Evolutionary conservation across 257 asterid genomes (phyloP).

Genomic region (Primulina huaijiensis): DNA sequence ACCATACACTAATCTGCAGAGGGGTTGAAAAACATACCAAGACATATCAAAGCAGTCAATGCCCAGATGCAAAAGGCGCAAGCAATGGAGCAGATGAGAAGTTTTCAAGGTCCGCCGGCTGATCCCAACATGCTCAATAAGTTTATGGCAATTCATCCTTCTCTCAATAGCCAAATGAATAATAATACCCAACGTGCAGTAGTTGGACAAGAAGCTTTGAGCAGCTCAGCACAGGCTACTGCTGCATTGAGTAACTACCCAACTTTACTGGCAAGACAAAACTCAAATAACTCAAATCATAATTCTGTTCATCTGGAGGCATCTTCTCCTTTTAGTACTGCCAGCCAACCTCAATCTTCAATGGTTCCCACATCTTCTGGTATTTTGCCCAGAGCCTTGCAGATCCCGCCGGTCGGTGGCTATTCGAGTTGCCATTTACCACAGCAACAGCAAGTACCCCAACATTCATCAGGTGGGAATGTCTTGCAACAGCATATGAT

Average conservation of each 20-base stretch:
- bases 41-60: slow-evolving; percentile 46
- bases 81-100: slow-evolving; percentile 59
- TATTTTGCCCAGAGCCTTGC: slow-evolving; percentile 37
- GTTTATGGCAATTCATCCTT: slow-evolving; percentile 62
- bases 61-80: slow-evolving; percentile 36
- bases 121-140: slow-evolving; percentile 38
- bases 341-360: slow-evolving; percentile 41
- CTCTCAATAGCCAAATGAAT: slow-evolving; percentile 41
- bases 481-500: slow-evolving; percentile 63
- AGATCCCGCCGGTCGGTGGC: slow-evolving; percentile 36
- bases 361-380: slow-evolving; percentile 43
- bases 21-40: slow-evolving; percentile 72
- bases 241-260: slow-evolving; percentile 67
- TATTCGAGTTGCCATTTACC: slow-evolving; percentile 37
- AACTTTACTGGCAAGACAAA: slow-evolving; percentile 66
- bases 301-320: slow-evolving; percentile 48
- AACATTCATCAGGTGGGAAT: not conserved
- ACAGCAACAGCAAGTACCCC: slow-evolving; percentile 7
- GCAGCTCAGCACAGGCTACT: slow-evolving; percentile 76
- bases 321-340: slow-evolving; percentile 45
- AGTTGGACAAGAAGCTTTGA: slow-evolving; percentile 50
- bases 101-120: slow-evolving; percentile 49
- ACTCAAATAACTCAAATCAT: slow-evolving; percentile 59
- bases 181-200: slow-evolving; percentile 45
- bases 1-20: slow-evolving; percentile 43